Percentiles rank a stretch among this genome's conserved stretches.
Evolutionary conservation across 768 basidiomycete genomes (phyloP).

Genomic region (Pholiota conissans): DNA sequence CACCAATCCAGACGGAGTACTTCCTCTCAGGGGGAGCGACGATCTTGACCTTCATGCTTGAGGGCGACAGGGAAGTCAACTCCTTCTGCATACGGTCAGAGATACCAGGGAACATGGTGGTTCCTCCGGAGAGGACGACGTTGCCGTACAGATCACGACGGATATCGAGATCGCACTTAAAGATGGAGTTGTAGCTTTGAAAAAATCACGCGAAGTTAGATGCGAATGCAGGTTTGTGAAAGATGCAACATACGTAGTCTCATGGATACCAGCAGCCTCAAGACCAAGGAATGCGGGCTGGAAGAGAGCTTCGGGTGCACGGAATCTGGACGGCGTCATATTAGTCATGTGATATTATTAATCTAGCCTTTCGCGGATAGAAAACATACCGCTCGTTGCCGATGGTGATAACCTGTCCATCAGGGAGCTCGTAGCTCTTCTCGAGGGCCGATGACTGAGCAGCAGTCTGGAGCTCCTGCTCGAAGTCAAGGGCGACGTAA

Average conservation of each 20-base stretch:
- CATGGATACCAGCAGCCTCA: conserved; percentile 90
- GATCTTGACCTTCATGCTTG: conserved; percentile 95
- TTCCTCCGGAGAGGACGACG: conserved; percentile 86
- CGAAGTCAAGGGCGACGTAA: conserved; percentile 93
- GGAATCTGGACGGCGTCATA: conserved; percentile 68
- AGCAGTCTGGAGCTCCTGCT: conserved; percentile 90
- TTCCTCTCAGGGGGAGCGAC: conserved; percentile 92
- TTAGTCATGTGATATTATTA: conserved; percentile 47
- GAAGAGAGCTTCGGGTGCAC: conserved; percentile 93
- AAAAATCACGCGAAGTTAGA: neutral
- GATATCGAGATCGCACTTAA: conserved; percentile 86
- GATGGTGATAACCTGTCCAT: conserved; percentile 95
- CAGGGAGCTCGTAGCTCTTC: conserved; percentile 90
- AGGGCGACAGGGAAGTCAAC: conserved; percentile 78
- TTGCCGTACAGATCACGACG: conserved; percentile 81
- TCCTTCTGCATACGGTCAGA: conserved; percentile 97
- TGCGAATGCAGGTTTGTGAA: conserved; percentile 4
- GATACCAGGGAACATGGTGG: conserved; percentile 96
- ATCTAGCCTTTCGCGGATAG: conserved; percentile 30
- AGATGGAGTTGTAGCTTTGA: conserved; percentile 83
- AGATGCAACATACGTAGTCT: conserved; percentile 63
- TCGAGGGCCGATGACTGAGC: conserved; percentile 87
- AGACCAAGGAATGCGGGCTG: conserved; percentile 89
- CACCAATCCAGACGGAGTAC: conserved; percentile 96
- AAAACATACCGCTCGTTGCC: conserved; percentile 87